These are phyloP conservation scores for Fusarium lyarnte DNA, from an alignment of 2,329 filamentous ascomycete species.

Conservation along the genomic window DNA sequence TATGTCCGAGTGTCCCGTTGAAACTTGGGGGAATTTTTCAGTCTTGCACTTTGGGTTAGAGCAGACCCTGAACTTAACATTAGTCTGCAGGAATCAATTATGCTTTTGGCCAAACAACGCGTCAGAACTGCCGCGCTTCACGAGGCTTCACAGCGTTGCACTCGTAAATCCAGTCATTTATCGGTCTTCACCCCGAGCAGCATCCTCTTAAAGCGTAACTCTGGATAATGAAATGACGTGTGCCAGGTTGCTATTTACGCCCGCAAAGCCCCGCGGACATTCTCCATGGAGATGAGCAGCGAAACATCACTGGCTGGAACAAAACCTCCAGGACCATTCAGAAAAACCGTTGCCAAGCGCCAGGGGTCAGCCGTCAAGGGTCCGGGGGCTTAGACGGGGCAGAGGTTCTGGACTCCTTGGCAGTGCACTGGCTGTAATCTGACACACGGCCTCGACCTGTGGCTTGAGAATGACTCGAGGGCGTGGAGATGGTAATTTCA, in stretches of 20 bases:
- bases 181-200: not conserved
- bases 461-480: not conserved
- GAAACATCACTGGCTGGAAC: not conserved
- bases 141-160: not conserved
- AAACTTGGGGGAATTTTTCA: not conserved
- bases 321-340: not conserved
- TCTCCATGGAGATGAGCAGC: not conserved
- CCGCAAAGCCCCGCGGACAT: not conserved
- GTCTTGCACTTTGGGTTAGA: not conserved
- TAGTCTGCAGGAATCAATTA: not conserved
- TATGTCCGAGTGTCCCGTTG: not conserved
- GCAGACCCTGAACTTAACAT: not conserved
- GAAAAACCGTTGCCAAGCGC: slow-evolving; percentile 15
- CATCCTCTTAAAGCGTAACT: not conserved
- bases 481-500: not conserved
- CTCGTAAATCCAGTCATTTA: not conserved
- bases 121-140: not conserved
- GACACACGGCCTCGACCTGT: not conserved
- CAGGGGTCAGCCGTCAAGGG: not conserved
- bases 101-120: not conserved
- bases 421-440: slow-evolving; percentile 5
- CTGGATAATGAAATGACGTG: not conserved
- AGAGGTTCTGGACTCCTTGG: slow-evolving; percentile 16
- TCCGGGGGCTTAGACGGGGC: slow-evolving; percentile 5
- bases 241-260: not conserved